A percentile compares a stretch with the other conserved stretches of the same genome.
These are phyloP conservation scores for Tylopilus rubrobrunneus DNA, from an alignment of 768 basidiomycete genomes.

Conservation along the genomic window DNA sequence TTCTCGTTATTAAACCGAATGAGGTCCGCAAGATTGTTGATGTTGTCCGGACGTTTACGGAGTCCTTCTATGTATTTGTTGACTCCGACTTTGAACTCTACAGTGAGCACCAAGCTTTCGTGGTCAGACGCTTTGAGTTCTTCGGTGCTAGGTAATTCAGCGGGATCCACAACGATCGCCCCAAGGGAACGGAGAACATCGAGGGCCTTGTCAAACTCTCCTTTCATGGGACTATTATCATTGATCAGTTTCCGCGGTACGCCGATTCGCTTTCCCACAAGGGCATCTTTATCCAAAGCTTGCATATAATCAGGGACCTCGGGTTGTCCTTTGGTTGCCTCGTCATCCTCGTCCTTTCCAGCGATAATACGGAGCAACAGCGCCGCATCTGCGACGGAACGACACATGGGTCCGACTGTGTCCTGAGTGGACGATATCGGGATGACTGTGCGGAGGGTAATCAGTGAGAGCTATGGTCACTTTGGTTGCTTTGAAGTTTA, in stretches of 20 bases:
- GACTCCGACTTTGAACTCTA: conserved; percentile 62
- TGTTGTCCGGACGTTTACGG: conserved; percentile 51
- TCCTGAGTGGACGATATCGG: conserved; percentile 47
- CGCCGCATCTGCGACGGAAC: conserved; percentile 53
- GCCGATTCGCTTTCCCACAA: conserved; percentile 51
- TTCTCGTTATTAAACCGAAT: conserved; percentile 56
- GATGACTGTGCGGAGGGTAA: background rate
- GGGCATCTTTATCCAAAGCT: conserved; percentile 45
- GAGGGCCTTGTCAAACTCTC: conserved; percentile 39
- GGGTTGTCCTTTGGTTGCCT: conserved; percentile 50
- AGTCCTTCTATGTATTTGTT: conserved; percentile 46
- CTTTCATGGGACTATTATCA: conserved; percentile 22
- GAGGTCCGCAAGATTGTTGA: conserved; percentile 52
- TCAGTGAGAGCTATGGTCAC: background rate
- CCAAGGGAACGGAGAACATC: conserved; percentile 37
- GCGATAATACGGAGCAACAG: conserved; percentile 51
- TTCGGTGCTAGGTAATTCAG: conserved; percentile 52
- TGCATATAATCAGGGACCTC: conserved; percentile 52
- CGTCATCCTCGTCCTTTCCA: conserved; percentile 50
- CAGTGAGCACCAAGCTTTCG: conserved; percentile 48
- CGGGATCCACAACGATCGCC: conserved; percentile 56
- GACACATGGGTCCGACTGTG: conserved; percentile 54
- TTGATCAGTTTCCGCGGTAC: conserved; percentile 41
- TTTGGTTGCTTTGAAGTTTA: conserved; percentile 5
- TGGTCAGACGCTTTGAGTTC: conserved; percentile 46